Conservation (phyloP, 2,329 filamentous ascomycete genomes). For the Thielaviopsis populi region DNA sequence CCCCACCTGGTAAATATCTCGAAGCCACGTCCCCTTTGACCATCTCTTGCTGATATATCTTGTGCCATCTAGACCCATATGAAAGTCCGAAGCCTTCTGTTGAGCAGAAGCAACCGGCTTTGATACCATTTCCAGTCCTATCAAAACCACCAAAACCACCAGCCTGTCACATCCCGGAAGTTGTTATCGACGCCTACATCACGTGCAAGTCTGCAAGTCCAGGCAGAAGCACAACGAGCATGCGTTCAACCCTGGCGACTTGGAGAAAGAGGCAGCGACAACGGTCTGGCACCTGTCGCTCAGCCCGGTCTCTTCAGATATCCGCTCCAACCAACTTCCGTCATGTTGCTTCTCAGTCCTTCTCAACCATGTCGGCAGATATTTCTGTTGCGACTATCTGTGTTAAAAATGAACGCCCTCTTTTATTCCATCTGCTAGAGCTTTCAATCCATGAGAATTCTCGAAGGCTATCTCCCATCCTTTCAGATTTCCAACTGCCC, state of each 20-base stretch:
- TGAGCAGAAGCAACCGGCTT: conserved; percentile 9
- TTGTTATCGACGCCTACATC: conserved; percentile 23
- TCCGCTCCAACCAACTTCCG: conserved; percentile 45
- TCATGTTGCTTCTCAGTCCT: conserved; percentile 25
- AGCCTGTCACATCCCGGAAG: conserved; percentile 23
- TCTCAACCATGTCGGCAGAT: conserved; percentile 5
- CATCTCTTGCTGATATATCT: background rate
- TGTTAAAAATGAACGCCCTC: conserved; percentile 21
- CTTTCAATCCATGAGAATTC: conserved; percentile 34
- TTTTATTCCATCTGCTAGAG: conserved; percentile 40
- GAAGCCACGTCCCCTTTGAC: too few relatives aligned
- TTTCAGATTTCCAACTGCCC: conserved; percentile 35
- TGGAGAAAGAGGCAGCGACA: conserved; percentile 23
- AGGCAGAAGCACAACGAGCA: conserved; percentile 19
- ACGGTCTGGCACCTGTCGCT: conserved; percentile 16
- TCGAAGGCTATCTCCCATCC: conserved; percentile 38
- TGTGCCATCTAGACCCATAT: background rate
- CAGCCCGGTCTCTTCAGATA: conserved; percentile 37
- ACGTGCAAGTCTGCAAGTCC: conserved; percentile 20
- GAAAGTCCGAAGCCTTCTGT: background rate
- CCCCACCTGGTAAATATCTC: background rate
- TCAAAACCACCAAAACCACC: conserved; percentile 21
- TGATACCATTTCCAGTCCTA: conserved; percentile 16
- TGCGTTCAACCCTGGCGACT: conserved; percentile 23
- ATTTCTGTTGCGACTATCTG: background rate